Percentiles rank a stretch among this genome's conserved stretches.
Evolutionary conservation across 306 rosid genomes (phyloP).

Genomic region (Cicer arietinum): DNA sequence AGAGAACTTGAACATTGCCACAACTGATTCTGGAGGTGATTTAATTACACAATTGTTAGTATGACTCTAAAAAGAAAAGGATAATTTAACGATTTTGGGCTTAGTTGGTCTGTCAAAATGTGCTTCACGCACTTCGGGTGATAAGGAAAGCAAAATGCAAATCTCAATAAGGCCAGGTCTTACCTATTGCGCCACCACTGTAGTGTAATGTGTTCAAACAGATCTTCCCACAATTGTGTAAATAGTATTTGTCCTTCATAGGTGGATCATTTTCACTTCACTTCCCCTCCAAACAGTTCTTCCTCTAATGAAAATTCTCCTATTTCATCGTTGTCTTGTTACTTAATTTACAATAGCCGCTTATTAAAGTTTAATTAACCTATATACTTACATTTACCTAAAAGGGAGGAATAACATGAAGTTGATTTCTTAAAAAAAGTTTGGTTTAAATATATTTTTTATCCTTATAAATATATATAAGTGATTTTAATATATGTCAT

Average conservation of each 20-base stretch:
- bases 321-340: not conserved
- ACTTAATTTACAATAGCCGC: not conserved
- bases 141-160: not conserved
- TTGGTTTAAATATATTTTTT: no score
- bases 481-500: no score
- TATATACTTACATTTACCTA: not conserved
- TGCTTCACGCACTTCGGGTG: slow-evolving; percentile 3
- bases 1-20: not conserved
- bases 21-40: not conserved
- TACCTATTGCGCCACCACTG: not conserved
- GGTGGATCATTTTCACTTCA: not conserved
- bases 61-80: not conserved
- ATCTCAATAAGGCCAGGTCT: not conserved
- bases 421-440: no score
- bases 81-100: not conserved
- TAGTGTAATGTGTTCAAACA: slow-evolving; percentile 2
- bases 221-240: not conserved
- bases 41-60: not conserved
- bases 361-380: not conserved
- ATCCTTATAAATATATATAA: no score
- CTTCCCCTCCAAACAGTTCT: not conserved
- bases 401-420: not conserved
- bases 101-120: not conserved
- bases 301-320: not conserved
- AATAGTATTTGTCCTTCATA: not conserved